Percentiles rank a stretch among this genome's conserved stretches.
Evolutionary conservation across 1,284 basidiomycete genomes (phyloP).

Genomic region (Sporisorium exsertum): DNA sequence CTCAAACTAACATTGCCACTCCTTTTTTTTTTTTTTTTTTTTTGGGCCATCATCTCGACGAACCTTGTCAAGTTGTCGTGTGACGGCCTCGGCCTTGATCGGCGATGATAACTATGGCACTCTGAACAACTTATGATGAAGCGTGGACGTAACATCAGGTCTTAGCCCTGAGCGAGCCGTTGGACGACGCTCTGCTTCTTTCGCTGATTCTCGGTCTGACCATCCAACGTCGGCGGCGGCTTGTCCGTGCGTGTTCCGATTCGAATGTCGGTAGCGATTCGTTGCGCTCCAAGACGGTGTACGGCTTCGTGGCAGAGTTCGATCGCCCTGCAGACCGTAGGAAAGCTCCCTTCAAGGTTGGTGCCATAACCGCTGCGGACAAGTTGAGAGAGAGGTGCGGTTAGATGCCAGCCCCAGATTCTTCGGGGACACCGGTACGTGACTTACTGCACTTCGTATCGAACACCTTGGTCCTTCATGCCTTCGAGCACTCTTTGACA

Average conservation of each 20-base stretch:
- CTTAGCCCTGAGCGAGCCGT: constrained; percentile 37
- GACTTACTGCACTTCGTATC: constrained; percentile 64
- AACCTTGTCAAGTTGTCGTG: too few relatives aligned
- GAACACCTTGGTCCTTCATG: constrained; percentile 59
- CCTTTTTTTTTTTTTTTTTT: not conserved
- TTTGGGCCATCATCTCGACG: not conserved
- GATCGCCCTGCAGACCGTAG: constrained; percentile 60
- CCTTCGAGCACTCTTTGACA: constrained; percentile 64
- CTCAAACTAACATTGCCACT: not conserved
- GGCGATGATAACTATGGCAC: too few relatives aligned
- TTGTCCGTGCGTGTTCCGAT: constrained; percentile 66
- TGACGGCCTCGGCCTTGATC: not conserved
- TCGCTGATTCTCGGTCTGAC: constrained; percentile 63
- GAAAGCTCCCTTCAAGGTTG: constrained; percentile 65
- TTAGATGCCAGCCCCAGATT: constrained; percentile 8
- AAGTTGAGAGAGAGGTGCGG: not conserved
- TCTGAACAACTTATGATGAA: too few relatives aligned
- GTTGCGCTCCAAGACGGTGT: constrained; percentile 62
- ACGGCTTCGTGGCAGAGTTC: constrained; percentile 66
- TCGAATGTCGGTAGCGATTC: constrained; percentile 68
- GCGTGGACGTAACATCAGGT: too few relatives aligned
- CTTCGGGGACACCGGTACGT: too few relatives aligned
- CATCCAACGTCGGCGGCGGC: constrained; percentile 37
- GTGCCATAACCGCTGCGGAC: constrained; percentile 66
- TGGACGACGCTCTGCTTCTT: constrained; percentile 66